phyloP scores from a whole-genome alignment of 2,329 filamentous ascomycete genomes.

The Penicillium crustosum region DNA sequence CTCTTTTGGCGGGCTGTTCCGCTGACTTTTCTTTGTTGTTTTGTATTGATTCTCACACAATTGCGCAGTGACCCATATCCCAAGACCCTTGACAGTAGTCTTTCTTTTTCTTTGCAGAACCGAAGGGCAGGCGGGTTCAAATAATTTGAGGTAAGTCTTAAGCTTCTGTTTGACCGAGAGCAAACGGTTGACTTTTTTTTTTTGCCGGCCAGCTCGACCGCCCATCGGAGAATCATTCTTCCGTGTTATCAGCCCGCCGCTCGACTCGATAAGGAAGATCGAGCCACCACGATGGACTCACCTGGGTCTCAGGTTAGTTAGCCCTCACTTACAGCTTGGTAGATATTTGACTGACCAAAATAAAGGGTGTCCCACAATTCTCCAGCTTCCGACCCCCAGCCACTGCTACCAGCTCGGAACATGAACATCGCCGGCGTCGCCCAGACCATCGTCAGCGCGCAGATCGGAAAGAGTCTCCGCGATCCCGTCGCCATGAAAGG shows the following conservation, averaged over 20 bases:
- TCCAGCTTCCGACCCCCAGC: constrained; percentile 64
- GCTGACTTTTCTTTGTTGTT: not conserved
- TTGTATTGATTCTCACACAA: constrained; percentile 6
- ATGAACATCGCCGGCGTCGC: constrained; percentile 22
- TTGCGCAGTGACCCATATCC: constrained; percentile 6
- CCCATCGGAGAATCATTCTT: constrained; percentile 24
- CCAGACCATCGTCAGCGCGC: constrained; percentile 10
- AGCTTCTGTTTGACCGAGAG: not conserved
- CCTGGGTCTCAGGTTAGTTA: constrained; percentile 36
- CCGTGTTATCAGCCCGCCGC: constrained; percentile 22
- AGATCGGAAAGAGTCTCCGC: not conserved
- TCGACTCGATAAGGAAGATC: constrained; percentile 11
- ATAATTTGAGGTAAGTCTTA: constrained; percentile 2
- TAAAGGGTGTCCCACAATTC: constrained; percentile 64
- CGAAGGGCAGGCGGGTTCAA: not conserved
- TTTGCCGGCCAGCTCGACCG: constrained; percentile 22
- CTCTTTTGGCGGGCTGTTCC: constrained; percentile 12
- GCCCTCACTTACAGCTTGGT: not conserved
- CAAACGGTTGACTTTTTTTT: constrained; percentile 36
- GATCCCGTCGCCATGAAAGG: not conserved
- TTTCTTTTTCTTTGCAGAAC: not conserved
- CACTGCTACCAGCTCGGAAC: constrained; percentile 21
- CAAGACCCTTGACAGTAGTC: not conserved
- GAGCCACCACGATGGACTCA: constrained; percentile 38
- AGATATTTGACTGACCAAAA: constrained; percentile 3